Evolutionary conservation across 352 stramenopile genomes (phyloP), one percentile per base, ranked within the genome.

Genomic region (Globisporangium paroecandrum): DNA sequence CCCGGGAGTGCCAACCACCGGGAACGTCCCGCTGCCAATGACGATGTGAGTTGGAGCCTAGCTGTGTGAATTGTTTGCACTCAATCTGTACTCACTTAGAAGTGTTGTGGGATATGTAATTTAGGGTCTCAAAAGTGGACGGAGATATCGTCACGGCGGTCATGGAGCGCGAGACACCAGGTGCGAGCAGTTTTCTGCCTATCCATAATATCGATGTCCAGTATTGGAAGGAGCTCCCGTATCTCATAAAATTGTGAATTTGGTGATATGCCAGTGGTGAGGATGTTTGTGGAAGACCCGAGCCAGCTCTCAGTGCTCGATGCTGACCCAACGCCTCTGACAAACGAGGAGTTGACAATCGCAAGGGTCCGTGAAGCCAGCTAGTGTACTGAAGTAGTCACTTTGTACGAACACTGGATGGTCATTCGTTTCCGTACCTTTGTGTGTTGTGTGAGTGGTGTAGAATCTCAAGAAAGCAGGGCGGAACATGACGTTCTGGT

Each of bases 111-210:
- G 25, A 60, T 53, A 25, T 62, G 34, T 32, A 64, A 58, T 41
- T 8, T 51, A 93, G 85, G 64, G 77, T 93, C 49, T 69, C 72
- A 3, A 89, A 90, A 60, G 27, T 90, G 34, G 83, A 90, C 34
- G 85, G 82, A 38, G 85, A 91, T 24, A 43, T 90, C 25, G 62
- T 87, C 22, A 77, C 89, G 70, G 77, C 82, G 1, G 78, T 92
- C 27, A 69, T 92, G 58, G 80, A 89, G 63, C 69, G 82, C 53
- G 72, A 90, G 71, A 61, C 69, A 58, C 54, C 70, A 69, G 66
- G 77, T 86, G 64, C 24, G 62, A n/a, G 6, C 41, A n/a, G 9
- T 20, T n/a, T 47, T n/a, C 41, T 4, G 4, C 41, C 3, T n/a
- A 5, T n/a, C 4, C 5, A 43, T 18, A 43, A 13, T 18, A 43